These are phyloP conservation scores for Ascochyta fabae DNA, from an alignment of 2,329 filamentous ascomycete species.

Conservation along the genomic window DNA sequence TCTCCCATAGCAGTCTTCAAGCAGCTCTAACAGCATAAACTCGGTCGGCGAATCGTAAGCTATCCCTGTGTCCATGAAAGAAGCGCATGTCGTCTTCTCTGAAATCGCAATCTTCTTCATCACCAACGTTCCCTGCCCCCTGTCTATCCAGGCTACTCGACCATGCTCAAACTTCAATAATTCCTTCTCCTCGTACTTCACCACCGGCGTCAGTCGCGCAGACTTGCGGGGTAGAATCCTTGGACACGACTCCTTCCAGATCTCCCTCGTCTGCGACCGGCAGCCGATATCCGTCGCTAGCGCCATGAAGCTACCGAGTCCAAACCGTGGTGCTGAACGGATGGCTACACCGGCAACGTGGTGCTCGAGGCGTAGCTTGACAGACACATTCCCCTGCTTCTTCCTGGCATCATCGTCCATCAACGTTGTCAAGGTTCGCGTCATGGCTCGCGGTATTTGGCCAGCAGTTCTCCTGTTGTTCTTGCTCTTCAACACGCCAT, in stretches of 20 bases:
- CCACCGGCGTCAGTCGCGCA: conserved; percentile 11
- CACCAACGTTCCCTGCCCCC: conserved; percentile 5
- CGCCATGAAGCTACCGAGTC: conserved; percentile 22
- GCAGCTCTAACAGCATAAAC: conserved; percentile 13
- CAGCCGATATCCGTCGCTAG: neutral
- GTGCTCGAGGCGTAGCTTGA: conserved; percentile 22
- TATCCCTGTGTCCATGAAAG: conserved; percentile 8
- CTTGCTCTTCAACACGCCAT: conserved; percentile 23
- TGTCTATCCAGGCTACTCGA: conserved; percentile 1
- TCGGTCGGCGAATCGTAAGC: conserved; percentile 16
- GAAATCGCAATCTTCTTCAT: neutral
- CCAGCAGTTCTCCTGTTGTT: conserved; percentile 26
- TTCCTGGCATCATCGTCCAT: conserved; percentile 21
- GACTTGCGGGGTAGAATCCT: conserved; percentile 11
- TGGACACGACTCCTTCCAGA: conserved; percentile 16
- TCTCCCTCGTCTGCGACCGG: conserved; percentile 14
- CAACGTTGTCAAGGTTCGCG: conserved; percentile 21
- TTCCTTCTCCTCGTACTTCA: conserved; percentile 12
- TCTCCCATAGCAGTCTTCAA: conserved; percentile 12
- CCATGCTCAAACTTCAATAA: neutral
- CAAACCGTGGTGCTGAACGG: conserved; percentile 17
- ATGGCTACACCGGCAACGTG: conserved; percentile 18
- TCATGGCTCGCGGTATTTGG: conserved; percentile 27
- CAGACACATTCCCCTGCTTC: conserved; percentile 22
- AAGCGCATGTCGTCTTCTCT: neutral